Percentiles rank a stretch among this genome's conserved stretches.
These are phyloP conservation scores for Thielaviopsis ethacetica DNA, from an alignment of 2,329 filamentous ascomycete species.

Conservation along the genomic window DNA sequence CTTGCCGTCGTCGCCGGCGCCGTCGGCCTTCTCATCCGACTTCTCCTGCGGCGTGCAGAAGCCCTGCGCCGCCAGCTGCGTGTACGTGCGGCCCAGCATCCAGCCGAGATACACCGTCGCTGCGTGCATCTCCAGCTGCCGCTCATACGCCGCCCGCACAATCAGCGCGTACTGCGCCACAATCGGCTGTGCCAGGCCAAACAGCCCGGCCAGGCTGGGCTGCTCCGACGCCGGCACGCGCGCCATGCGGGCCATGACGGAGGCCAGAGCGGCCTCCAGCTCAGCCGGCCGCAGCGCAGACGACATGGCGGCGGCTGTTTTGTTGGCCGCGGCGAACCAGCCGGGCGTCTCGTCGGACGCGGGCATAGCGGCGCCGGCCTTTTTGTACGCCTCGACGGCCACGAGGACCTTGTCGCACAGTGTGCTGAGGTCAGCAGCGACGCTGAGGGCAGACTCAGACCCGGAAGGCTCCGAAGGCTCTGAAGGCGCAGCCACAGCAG, in stretches of 20 bases:
- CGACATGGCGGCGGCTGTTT: constrained; percentile 5
- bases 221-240: background rate
- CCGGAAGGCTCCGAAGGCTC: constrained; percentile 8
- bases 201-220: constrained; percentile 20
- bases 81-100: constrained; percentile 60
- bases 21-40: constrained; percentile 49
- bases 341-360: constrained; percentile 41
- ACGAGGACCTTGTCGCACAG: constrained; percentile 65
- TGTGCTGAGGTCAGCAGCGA: constrained; percentile 43
- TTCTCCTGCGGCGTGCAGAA: constrained; percentile 86
- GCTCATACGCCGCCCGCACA: constrained; percentile 38
- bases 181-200: constrained; percentile 51
- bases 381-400: constrained; percentile 56
- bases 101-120: constrained; percentile 59
- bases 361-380: constrained; percentile 36
- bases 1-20: constrained; percentile 63
- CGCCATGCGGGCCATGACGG: constrained; percentile 18
- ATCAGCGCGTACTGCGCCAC: constrained; percentile 54
- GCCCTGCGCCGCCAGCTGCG: constrained; percentile 63
- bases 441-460: constrained; percentile 20
- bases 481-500: constrained; percentile 15
- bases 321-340: constrained; percentile 27
- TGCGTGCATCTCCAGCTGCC: constrained; percentile 48
- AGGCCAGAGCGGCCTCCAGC: constrained; percentile 23
- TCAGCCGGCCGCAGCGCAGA: constrained; percentile 8